Base-by-base conservation (phyloP, 2,329 filamentous ascomycete species). In the Colletotrichum sp. region DNA sequence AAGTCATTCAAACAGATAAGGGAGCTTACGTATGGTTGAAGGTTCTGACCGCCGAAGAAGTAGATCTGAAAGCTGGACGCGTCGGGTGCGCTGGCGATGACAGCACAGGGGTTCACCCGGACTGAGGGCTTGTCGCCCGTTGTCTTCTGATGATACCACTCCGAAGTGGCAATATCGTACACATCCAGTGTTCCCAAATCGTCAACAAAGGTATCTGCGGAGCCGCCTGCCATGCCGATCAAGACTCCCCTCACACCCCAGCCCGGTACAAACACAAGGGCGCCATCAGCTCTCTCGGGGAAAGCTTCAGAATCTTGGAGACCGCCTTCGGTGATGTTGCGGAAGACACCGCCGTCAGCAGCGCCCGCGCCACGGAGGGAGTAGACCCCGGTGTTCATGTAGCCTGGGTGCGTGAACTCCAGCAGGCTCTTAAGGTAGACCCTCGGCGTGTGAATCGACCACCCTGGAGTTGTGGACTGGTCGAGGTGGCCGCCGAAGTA, bases 401-500 rank as follows among this genome's bases (percentile, higher is more conserved):
- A 92, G 6, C 93, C 92, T 0, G 94, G 94, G 78, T 94, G 94
- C 0, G 94, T 95, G 79, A 93, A 96, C 80, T 96, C 94, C 16
- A 95, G 85, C 34, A 96, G 85, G 61, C 92, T 94, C 83, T 93
- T 95, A 58, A 96, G 84, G 81, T 96, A 96, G 1, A 95, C 86
- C 7, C 94, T 87, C 0, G 86, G 84, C 26, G 91, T 87, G 69
- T 91, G 88, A 66, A 90, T 89, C n/a, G 92, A 92, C 94, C 94
- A 96, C 14, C 92, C 93, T 1, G 82, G 83, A 0, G 88, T 92
- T 6, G 89, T 91, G 13, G 84, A 85, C 80, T 84, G 81, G 81
- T 96, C 94, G 7, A 94, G 85, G 82, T 96, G 94, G 0, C 94
- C 94, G 30, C 94, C 94, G 83, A 96, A 96, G 82, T 95, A 96